A percentile compares a stretch with the other conserved stretches of the same genome.
Evolutionary conservation across 2,329 filamentous ascomycete species (phyloP).

Genomic region (Paramyrothecium sp.): DNA sequence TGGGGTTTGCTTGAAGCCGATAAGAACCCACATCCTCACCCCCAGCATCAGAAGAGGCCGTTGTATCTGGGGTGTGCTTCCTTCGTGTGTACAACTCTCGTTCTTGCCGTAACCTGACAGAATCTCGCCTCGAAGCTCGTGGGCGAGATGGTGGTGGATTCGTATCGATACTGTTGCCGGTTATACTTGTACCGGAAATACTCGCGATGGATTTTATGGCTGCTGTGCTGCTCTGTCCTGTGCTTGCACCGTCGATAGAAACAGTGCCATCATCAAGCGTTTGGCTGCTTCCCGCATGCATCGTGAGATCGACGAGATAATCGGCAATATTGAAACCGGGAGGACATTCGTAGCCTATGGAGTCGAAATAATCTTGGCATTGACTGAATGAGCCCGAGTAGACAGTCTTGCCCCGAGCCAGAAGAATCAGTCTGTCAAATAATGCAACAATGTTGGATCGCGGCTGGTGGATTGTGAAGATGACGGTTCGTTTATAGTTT

Average conservation of each 20-base stretch:
- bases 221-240: slow-evolving; percentile 81
- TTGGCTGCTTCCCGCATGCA: slow-evolving; percentile 76
- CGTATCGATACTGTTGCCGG: slow-evolving; percentile 63
- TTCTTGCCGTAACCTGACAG: slow-evolving; percentile 83
- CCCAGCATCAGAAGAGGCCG: slow-evolving; percentile 58
- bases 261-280: slow-evolving; percentile 54
- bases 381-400: slow-evolving; percentile 88
- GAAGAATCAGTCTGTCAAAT: slow-evolving; percentile 88
- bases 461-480: slow-evolving; percentile 98
- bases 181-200: slow-evolving; percentile 71
- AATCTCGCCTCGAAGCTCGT: slow-evolving; percentile 70
- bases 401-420: slow-evolving; percentile 85
- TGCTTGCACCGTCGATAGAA: slow-evolving; percentile 58
- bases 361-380: slow-evolving; percentile 91
- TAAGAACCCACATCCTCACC: slow-evolving; percentile 50
- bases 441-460: slow-evolving; percentile 97
- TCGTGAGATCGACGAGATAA: slow-evolving; percentile 94
- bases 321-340: slow-evolving; percentile 98
- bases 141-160: slow-evolving; percentile 61
- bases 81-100: slow-evolving; percentile 86
- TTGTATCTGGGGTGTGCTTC: slow-evolving; percentile 59
- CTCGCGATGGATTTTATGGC: slow-evolving; percentile 91
- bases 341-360: slow-evolving; percentile 87
- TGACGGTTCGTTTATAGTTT: slow-evolving; percentile 93
- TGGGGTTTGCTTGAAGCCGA: slow-evolving; percentile 47